These are phyloP conservation scores for Exophiala calicioides DNA, from an alignment of 2,329 filamentous ascomycete species.

Conservation along the genomic window DNA sequence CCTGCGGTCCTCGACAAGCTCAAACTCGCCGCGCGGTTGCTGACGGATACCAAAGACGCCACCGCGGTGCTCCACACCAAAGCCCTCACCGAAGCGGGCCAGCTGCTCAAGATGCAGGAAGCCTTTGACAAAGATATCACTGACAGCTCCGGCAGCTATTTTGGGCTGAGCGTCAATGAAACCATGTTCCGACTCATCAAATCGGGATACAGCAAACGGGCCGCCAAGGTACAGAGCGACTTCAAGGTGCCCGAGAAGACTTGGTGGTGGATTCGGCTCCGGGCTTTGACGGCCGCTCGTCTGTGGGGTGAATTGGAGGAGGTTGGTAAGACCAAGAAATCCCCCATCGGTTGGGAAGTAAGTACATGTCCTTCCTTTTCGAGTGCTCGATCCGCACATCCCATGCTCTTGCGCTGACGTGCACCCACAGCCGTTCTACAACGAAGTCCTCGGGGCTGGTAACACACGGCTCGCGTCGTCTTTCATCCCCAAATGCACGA, in stretches of 20 bases:
- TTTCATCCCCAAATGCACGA: constrained; percentile 86
- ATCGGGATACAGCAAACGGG: constrained; percentile 78
- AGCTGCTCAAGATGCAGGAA: constrained; percentile 82
- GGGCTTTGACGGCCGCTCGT: constrained; percentile 83
- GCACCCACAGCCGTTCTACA: constrained; percentile 76
- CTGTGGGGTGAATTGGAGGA: constrained; percentile 95
- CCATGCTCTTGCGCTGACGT: constrained; percentile 15
- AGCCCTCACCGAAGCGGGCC: constrained; percentile 75
- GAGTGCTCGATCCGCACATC: too few relatives aligned
- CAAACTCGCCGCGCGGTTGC: constrained; percentile 77
- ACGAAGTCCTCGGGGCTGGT: constrained; percentile 81
- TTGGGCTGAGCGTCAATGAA: constrained; percentile 84
- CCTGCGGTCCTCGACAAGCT: constrained; percentile 79
- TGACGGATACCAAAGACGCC: constrained; percentile 80
- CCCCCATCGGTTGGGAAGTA: constrained; percentile 95
- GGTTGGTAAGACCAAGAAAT: constrained; percentile 71
- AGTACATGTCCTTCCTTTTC: constrained; percentile 38
- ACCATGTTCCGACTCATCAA: constrained; percentile 87
- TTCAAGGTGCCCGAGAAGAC: constrained; percentile 93
- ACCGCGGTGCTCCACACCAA: constrained; percentile 66
- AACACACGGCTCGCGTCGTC: constrained; percentile 81
- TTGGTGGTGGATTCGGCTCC: constrained; percentile 81
- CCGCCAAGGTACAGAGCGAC: constrained; percentile 83
- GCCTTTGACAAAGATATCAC: constrained; percentile 80
- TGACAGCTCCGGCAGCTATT: constrained; percentile 62